Conservation (phyloP, 2,329 filamentous ascomycete genomes). For the Ilyonectria mors-panacis region DNA sequence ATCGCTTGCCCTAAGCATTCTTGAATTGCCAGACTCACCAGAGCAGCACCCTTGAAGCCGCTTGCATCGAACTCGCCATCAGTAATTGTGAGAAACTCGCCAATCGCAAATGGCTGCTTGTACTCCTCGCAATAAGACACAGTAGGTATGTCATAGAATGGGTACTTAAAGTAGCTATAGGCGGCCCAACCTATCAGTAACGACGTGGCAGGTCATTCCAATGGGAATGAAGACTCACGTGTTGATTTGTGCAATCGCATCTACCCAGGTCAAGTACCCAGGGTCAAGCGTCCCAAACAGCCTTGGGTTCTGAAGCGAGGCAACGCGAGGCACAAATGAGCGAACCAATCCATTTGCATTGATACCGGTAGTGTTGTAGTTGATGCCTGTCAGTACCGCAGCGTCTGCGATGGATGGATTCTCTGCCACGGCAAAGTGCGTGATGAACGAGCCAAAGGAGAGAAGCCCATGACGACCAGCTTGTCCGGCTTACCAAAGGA, state of each 20-base stretch:
- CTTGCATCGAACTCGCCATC: conserved; percentile 38
- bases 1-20: background rate
- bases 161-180: conserved; percentile 38
- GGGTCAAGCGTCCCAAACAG: conserved; percentile 23
- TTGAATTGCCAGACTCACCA: conserved; percentile 12
- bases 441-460: conserved; percentile 38
- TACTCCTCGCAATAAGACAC: conserved; percentile 33
- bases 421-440: conserved; percentile 34
- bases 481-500: conserved; percentile 30
- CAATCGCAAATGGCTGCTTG: conserved; percentile 36
- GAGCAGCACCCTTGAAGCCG: conserved; percentile 34
- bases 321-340: conserved; percentile 36
- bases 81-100: conserved; percentile 36
- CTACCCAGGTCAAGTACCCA: conserved; percentile 37
- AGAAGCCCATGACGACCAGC: conserved; percentile 39
- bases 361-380: conserved; percentile 33
- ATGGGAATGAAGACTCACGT: conserved; percentile 11
- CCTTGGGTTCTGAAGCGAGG: conserved; percentile 32
- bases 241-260: conserved; percentile 31
- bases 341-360: conserved; percentile 31
- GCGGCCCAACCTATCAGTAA: background rate
- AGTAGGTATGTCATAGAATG: conserved; percentile 32
- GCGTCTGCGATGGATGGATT: conserved; percentile 33
- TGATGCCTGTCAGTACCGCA: conserved; percentile 32
- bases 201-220: too few species aligned